A percentile compares a stretch with the other conserved stretches of the same genome.
Conservation (phyloP, 768 basidiomycete genomes). For the Dictyophora rubrovolvata region DNA sequence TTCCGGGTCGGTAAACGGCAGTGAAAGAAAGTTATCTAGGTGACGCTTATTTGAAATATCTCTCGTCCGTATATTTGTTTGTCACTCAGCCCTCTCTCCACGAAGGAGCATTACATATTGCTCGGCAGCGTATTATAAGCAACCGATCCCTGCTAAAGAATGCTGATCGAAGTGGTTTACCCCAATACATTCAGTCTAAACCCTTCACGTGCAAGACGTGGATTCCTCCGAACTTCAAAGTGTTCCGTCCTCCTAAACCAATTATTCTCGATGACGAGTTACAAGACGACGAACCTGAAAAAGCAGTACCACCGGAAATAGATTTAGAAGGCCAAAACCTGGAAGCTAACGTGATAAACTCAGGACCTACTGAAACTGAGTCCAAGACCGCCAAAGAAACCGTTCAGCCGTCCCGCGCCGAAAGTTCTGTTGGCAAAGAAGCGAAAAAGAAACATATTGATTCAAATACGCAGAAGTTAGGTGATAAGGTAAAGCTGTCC, state of each 20-base stretch:
- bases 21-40: slow-evolving; percentile 29
- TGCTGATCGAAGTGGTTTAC: slow-evolving; percentile 49
- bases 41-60: slow-evolving; percentile 75
- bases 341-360: background rate
- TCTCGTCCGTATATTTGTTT: slow-evolving; percentile 65
- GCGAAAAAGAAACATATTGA: slow-evolving; percentile 31
- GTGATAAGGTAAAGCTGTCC: slow-evolving; percentile 56
- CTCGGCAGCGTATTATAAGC: slow-evolving; percentile 62
- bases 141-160: slow-evolving; percentile 55
- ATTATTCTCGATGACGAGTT: background rate
- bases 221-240: slow-evolving; percentile 39
- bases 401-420: background rate
- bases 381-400: background rate
- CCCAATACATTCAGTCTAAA: slow-evolving; percentile 64
- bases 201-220: slow-evolving; percentile 59
- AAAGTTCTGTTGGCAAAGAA: background rate
- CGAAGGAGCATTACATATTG: slow-evolving; percentile 59
- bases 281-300: slow-evolving; percentile 1
- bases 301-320: background rate
- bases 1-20: background rate
- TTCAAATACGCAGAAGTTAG: slow-evolving; percentile 44
- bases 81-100: slow-evolving; percentile 52
- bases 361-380: background rate
- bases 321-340: background rate
- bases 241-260: slow-evolving; percentile 4